These are phyloP conservation scores for Tricholoma sp. DNA, from an alignment of 768 basidiomycete genomes.

Conservation along the genomic window DNA sequence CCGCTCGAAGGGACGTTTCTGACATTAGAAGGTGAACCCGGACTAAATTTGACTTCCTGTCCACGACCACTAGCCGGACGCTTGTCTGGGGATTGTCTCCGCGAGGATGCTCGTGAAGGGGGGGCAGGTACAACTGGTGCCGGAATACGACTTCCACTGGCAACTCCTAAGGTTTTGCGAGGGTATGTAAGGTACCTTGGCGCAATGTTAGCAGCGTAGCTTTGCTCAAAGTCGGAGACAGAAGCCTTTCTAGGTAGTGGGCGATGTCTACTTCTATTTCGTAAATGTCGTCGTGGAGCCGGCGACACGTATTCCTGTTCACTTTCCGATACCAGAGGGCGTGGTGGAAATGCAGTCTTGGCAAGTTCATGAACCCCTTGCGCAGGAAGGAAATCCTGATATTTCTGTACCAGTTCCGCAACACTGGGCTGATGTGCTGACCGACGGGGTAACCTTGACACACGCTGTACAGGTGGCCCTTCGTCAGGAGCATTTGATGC, in stretches of 20 bases:
- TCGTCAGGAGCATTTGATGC: conserved; percentile 14
- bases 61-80: conserved; percentile 31
- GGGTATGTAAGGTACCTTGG: conserved; percentile 62
- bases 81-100: conserved; percentile 74
- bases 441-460: conserved; percentile 64
- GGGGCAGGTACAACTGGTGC: conserved; percentile 42
- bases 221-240: conserved; percentile 83
- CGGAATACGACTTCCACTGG: conserved; percentile 43
- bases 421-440: conserved; percentile 57
- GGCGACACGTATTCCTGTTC: conserved; percentile 60
- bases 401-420: conserved; percentile 80
- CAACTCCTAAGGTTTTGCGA: conserved; percentile 37
- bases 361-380: conserved; percentile 69
- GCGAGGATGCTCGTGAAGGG: conserved; percentile 59
- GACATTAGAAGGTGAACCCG: conserved; percentile 39
- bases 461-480: conserved; percentile 25
- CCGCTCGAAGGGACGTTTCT: conserved; percentile 22
- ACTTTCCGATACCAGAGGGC: conserved; percentile 66
- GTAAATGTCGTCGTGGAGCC: conserved; percentile 33
- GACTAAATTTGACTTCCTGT: conserved; percentile 38
- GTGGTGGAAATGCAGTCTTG: conserved; percentile 64
- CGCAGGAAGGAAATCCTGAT: conserved; percentile 72
- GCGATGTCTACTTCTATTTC: conserved; percentile 48
- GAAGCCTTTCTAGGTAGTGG: conserved; percentile 49
- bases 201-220: conserved; percentile 91